Evolutionary conservation across 768 basidiomycete genomes (phyloP), one percentile per base, ranked within the genome.

Genomic region (Plicaturopsis crispa): DNA sequence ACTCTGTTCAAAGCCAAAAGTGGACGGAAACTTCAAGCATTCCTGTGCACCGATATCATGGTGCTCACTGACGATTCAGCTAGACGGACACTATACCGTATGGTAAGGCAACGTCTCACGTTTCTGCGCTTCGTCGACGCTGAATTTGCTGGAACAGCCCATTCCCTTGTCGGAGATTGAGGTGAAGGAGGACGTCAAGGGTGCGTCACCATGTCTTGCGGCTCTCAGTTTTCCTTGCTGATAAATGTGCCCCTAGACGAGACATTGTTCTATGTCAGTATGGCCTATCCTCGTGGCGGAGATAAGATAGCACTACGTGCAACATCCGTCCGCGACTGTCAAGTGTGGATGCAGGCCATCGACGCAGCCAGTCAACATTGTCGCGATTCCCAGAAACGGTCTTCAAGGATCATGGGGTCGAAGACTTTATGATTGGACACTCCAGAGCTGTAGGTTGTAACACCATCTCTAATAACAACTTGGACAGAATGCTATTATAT

Each of bases 31-130:
- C 58, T 97, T 32, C 70, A 78, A 28, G 75, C 70, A 5, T 80
- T 91, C 58, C 58, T 98, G 45, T 97, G 92, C 51, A 94, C 75
- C 51, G 94, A 97, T 52, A 84, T 94, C 30, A 56, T 97, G 33
- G 78, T 97, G 3, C 66, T 98, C 40, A 82, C 89, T 14, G 88
- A 92, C 47, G 80, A 79, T 22, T 57, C 59, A 1, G 73, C 73
- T 19, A n/a, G n/a, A n/a, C 77, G 72, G 44, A 78, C 76, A 10
- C 53, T 94, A 11, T 93, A 93, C 57, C 75, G 85, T 26, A 84
- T 91, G 77, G 91, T 91, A 38, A n/a, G n/a, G n/a, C n/a, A n/a
- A n/a, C 49, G 79, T 62, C 5, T 4, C 17, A 16, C 17, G 4
- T 23, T 23, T 26, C 24, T 24, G 28, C 24, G 24, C 26, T 5